Conservation (phyloP, 2,329 filamentous ascomycete genomes). For the Lasiodiplodia citricola region DNA sequence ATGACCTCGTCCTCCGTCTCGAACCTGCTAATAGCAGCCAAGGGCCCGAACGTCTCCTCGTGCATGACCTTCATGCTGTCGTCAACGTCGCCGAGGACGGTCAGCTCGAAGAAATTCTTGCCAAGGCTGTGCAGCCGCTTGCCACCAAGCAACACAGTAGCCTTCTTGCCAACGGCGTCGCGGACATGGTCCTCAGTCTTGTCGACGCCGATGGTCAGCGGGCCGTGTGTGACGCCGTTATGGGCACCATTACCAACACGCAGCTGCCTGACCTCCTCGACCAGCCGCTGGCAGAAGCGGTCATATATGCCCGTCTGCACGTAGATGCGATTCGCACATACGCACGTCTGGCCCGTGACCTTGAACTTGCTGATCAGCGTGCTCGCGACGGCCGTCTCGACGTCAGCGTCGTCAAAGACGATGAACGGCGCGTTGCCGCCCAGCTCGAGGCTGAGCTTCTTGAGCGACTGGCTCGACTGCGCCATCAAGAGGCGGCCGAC, state of each 20-base stretch:
- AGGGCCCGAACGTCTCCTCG: slow-evolving; percentile 47
- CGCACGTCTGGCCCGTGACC: slow-evolving; percentile 49
- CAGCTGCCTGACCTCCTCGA: background rate
- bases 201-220: background rate
- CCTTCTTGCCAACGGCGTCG: background rate
- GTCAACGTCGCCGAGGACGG: slow-evolving; percentile 43
- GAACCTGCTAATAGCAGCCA: slow-evolving; percentile 41
- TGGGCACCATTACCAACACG: background rate
- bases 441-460: slow-evolving; percentile 50
- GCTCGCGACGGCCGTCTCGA: slow-evolving; percentile 46
- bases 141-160: background rate
- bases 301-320: background rate
- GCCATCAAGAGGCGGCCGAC: slow-evolving; percentile 48
- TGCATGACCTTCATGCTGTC: slow-evolving; percentile 41
- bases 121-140: background rate
- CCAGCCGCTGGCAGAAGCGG: background rate
- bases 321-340: slow-evolving; percentile 32
- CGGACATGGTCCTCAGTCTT: slow-evolving; percentile 24
- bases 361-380: slow-evolving; percentile 59
- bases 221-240: background rate
- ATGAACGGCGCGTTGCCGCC: slow-evolving; percentile 52
- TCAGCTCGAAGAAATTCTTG: slow-evolving; percentile 18
- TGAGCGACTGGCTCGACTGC: slow-evolving; percentile 49
- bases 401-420: slow-evolving; percentile 51
- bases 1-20: slow-evolving; percentile 48